Conservation (phyloP, 176 grass and related monocot genomes). For the barley (Hordeum vulgare) region DNA sequence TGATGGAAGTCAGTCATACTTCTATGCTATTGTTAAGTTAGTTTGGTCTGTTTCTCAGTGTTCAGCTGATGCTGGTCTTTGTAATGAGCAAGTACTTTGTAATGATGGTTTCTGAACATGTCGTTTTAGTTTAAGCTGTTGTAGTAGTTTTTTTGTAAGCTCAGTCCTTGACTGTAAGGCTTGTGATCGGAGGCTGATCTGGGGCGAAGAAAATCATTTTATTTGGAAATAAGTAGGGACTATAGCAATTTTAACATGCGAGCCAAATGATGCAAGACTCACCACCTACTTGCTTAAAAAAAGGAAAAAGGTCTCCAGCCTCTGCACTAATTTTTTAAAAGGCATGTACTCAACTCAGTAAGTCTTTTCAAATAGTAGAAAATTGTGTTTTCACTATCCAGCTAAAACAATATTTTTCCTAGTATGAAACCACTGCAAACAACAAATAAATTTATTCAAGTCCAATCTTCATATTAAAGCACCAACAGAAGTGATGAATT, state of each 20-base stretch:
- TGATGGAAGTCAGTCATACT: background rate
- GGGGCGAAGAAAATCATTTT: background rate
- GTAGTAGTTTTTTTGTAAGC: background rate
- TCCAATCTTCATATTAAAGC: background rate
- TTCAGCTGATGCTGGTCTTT: background rate
- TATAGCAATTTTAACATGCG: background rate
- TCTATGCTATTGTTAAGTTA: background rate
- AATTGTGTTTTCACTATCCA: background rate
- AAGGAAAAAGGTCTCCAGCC: background rate
- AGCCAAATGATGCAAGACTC: background rate
- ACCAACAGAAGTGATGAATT: background rate
- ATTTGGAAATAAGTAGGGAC: background rate
- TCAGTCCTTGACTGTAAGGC: background rate
- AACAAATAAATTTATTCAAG: background rate
- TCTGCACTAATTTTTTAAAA: background rate
- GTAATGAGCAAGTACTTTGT: background rate
- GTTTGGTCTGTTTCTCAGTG: background rate
- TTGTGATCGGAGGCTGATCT: background rate
- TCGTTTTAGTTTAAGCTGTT: background rate
- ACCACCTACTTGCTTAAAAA: background rate
- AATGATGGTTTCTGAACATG: background rate
- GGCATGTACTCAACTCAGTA: background rate
- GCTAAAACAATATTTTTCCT: background rate
- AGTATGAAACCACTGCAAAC: background rate
- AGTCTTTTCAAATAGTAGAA: background rate